phyloP scores from a whole-genome alignment of 2,329 filamentous ascomycete genomes.

The Aphanocladium album region DNA sequence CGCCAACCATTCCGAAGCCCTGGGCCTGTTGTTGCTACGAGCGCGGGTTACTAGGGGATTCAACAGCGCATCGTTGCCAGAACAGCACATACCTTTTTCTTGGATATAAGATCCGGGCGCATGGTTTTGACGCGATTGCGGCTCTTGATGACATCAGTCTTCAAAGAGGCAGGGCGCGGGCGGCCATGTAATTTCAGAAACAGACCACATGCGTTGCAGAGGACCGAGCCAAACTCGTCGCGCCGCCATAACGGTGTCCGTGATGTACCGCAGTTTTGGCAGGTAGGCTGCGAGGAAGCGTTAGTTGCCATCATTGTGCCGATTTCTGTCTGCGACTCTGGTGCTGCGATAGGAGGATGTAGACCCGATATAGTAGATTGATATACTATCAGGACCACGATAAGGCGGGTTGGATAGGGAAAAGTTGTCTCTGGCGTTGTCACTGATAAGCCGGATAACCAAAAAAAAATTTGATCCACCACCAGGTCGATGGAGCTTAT shows the following conservation, averaged over 20 bases:
- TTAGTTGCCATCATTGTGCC: conserved; percentile 49
- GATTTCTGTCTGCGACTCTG: conserved; percentile 29
- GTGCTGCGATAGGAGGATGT: conserved; percentile 18
- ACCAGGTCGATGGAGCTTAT: conserved; percentile 8
- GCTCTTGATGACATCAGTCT: conserved; percentile 99
- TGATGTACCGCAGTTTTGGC: conserved; percentile 92
- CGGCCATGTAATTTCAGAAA: conserved; percentile 96
- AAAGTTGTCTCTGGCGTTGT: conserved; percentile 26
- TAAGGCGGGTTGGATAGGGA: conserved; percentile 33
- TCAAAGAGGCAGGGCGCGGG: conserved; percentile 88
- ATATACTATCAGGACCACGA: conserved; percentile 32
- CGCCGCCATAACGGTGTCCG: conserved; percentile 96
- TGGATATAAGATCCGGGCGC: conserved; percentile 70
- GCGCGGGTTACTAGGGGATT: not conserved
- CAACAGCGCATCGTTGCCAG: not conserved
- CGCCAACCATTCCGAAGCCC: conserved; percentile 34
- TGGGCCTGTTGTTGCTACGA: conserved; percentile 32
- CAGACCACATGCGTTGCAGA: conserved; percentile 97
- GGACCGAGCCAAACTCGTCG: conserved; percentile 90
- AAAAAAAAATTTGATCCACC: conserved; percentile 13
- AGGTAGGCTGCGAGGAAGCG: conserved; percentile 78
- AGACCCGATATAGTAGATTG: conserved; percentile 22
- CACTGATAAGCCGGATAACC: conserved; percentile 32
- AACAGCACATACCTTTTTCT: conserved; percentile 64
- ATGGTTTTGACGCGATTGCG: conserved; percentile 94